Base-by-base conservation (phyloP, 139 green algal species). In the Coelastrella sp. region DNA sequence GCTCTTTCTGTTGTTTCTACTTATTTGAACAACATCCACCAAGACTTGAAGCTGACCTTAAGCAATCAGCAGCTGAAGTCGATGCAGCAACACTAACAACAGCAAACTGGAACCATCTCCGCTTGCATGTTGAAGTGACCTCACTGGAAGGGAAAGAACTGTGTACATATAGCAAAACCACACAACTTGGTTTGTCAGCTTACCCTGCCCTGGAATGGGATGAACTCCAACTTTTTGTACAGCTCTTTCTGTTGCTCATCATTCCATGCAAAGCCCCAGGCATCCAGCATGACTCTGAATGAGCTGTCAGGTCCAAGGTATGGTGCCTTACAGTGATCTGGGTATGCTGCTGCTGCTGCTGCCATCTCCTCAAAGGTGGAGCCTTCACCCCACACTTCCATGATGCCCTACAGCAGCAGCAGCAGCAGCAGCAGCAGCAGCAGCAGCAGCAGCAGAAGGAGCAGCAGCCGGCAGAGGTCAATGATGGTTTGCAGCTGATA, bases 371-470 rank as follows among this genome's bases (percentile, higher is more conserved):
- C 96, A 89, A 91, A 94, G 60, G 16, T 96, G 7, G 54, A 61
- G 7, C 95, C 97, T 75, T 98, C 95, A 20, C 96, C 97, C 97
- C 97, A 99, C 16, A 98, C 8, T 81, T 99, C 96, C 57, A 97
- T 86, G 3, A 98, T 66, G 10, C 87, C 92, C 94, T 98, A 93
- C 75, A 82, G 3, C 6, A 58, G 58, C 3, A 77, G 71, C 71
- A 77, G 71, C 64, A n/a, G n/a, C n/a, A n/a, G n/a, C n/a, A n/a
- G n/a, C n/a, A n/a, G n/a, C n/a, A n/a, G n/a, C n/a, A n/a, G n/a
- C n/a, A 68, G 8, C 61, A 71, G 64, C 64, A 71, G 64, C 4
- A 71, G 16, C 64, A 71, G 32, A 47, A n/a, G n/a, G n/a, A 47
- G 32, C 32, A 47, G 32, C 32, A 47, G 32, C 32, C 32, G 1